Percentiles rank a stretch among this genome's conserved stretches.
phyloP scores from a whole-genome alignment of 78 protist species.

The Isochrysis galbana region DNA sequence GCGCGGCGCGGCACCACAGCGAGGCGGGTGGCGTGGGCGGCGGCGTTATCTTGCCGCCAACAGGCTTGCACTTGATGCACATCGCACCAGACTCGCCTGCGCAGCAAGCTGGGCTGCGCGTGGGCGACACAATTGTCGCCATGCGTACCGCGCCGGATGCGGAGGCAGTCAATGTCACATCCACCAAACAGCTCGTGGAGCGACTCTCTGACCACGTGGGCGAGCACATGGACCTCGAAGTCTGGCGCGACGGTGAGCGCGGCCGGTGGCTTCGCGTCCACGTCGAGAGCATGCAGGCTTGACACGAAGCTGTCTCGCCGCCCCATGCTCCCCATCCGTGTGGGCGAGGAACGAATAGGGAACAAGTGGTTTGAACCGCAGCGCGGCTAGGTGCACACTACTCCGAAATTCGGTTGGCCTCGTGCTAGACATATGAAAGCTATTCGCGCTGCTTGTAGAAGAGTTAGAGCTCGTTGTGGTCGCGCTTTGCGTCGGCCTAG shows the following conservation, averaged over 20 bases:
- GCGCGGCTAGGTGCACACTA: too few relatives aligned
- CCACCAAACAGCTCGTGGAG: background rate
- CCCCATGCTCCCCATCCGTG: background rate
- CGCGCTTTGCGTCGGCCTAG: too few relatives aligned
- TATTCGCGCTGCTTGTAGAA: too few relatives aligned
- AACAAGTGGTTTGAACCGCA: too few relatives aligned
- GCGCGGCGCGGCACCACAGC: background rate
- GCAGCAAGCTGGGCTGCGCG: background rate
- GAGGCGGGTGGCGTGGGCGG: background rate
- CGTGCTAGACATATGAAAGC: too few relatives aligned
- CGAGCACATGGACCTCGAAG: background rate
- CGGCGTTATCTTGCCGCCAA: background rate
- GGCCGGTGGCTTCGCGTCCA: background rate
- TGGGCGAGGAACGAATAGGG: too few relatives aligned
- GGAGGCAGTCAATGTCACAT: background rate
- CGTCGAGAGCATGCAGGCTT: background rate
- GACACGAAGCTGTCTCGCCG: background rate
- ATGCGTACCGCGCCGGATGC: background rate
- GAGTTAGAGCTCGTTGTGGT: too few relatives aligned
- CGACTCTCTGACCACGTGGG: background rate
- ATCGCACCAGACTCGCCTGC: conserved; percentile 3
- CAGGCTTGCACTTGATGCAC: background rate
- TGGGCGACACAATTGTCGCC: conserved; percentile 12
- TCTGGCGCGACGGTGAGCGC: background rate
- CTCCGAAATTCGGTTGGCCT: too few relatives aligned